Conservation (phyloP, 2,329 filamentous ascomycete genomes). For the Decorospora gaudefroyi region DNA sequence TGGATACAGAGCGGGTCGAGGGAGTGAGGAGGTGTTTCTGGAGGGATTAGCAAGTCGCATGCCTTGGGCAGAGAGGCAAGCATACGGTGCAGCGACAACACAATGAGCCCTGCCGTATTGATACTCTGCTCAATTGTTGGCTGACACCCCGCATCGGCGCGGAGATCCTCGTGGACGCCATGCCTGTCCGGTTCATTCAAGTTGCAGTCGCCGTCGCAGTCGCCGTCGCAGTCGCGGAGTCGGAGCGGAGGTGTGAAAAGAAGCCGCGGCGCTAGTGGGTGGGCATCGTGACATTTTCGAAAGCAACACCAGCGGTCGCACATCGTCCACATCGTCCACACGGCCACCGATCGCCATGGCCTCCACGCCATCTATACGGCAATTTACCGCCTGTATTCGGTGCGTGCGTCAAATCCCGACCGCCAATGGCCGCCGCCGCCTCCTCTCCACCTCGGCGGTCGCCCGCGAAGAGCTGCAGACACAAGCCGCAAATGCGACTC, state of each 20-base stretch:
- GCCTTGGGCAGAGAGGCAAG: conserved; percentile 46
- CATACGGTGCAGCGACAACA: conserved; percentile 57
- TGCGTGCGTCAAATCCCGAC: conserved; percentile 41
- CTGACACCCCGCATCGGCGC: conserved; percentile 45
- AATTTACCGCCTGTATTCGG: conserved; percentile 42
- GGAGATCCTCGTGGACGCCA: conserved; percentile 49
- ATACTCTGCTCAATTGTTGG: conserved; percentile 37
- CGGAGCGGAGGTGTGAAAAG: conserved; percentile 32
- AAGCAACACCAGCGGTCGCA: conserved; percentile 7
- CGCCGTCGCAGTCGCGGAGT: conserved; percentile 41
- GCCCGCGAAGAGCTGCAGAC: conserved; percentile 52
- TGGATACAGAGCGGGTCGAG: conserved; percentile 38
- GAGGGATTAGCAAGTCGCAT: conserved; percentile 38
- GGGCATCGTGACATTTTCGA: conserved; percentile 28
- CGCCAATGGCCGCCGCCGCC: conserved; percentile 45
- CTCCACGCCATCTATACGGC: conserved; percentile 42
- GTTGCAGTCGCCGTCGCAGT: no score
- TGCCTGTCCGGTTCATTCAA: conserved; percentile 36
- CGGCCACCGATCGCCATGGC: conserved; percentile 37
- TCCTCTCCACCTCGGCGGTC: conserved; percentile 55
- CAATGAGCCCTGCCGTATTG: conserved; percentile 37
- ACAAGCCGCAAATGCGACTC: conserved; percentile 25
- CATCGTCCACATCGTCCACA: conserved; percentile 9
- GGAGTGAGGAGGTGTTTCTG: conserved; percentile 34
- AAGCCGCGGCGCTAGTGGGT: conserved; percentile 9